Conservation (phyloP, 768 basidiomycete species). For the Mycena polygramma region DNA sequence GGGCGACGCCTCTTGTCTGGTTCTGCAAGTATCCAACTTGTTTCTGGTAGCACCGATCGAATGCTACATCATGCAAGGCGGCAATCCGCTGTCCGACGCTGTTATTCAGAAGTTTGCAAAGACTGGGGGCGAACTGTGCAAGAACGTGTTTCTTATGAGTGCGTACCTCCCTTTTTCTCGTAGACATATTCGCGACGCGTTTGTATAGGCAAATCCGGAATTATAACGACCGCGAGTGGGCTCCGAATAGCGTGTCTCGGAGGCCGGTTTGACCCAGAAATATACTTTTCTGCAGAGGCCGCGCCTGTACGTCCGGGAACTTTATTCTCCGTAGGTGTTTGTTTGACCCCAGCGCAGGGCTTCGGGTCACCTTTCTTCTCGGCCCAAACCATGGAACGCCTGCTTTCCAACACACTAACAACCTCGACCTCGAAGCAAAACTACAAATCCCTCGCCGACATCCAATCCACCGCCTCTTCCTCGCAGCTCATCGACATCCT, state of each 20-base stretch:
- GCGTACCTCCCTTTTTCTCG: constrained; percentile 46
- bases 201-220: constrained; percentile 81
- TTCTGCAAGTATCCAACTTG: constrained; percentile 31
- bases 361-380: constrained; percentile 85
- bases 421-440: constrained; percentile 62
- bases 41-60: constrained; percentile 78
- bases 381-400: constrained; percentile 74
- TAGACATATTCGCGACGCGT: constrained; percentile 22
- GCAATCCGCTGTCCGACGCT: constrained; percentile 75
- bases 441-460: constrained; percentile 76
- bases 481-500: constrained; percentile 85
- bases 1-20: constrained; percentile 32
- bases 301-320: constrained; percentile 65
- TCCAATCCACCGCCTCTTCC: constrained; percentile 70
- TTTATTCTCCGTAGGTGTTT: neutral
- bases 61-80: constrained; percentile 94
- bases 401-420: constrained; percentile 77
- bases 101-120: constrained; percentile 83
- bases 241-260: constrained; percentile 90
- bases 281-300: constrained; percentile 70
- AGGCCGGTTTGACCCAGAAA: constrained; percentile 75
- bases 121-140: constrained; percentile 83
- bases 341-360: constrained; percentile 57
- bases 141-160: constrained; percentile 91
- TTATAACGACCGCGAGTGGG: constrained; percentile 83